Evolutionary conservation across 352 stramenopile species (phyloP), one percentile per base, ranked within the genome.

Genomic region (Globisporangium okanoganense): DNA sequence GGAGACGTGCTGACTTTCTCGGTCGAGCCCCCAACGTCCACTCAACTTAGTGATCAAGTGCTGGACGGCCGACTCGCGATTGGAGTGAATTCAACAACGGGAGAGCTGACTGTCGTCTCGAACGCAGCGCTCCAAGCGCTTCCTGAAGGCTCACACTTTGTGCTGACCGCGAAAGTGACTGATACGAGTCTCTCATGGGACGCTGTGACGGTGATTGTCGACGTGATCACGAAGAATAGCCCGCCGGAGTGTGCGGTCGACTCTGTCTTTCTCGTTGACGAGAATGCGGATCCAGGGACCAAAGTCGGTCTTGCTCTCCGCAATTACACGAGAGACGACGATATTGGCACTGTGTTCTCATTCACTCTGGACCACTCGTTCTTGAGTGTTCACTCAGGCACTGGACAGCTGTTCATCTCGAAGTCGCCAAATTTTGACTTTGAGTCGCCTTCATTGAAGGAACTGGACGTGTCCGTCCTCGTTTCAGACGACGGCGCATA

Each of bases 311-410:
- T 55, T 2, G 24, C 56, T 2, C 56, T 62, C 2, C 7, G 35
- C 3, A 56, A 38, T 9, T 66, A 47, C 16, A 62, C 68, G 16
- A 65, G 38, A 0, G 70, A 78, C 51, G 50, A 43, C 33, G 70
- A 78, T 31, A 40, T 53, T 36, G 67, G 64, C 24, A 72, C 67
- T 14, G 24, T 51, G 2, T 70, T 78, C 33, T 24, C 27, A 2
- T 75, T 75, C 33, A 50, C 56, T 4, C 48, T 78, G 3, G 54
- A 70, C 5, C 67, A 78, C 53, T 59, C 55, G 27, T 78, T 75
- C 33, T 24, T 78, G 13, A 31, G 55, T 13, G 25, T 72, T 20
- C 44, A 64, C n/a, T 56, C 50, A 10, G 55, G 22, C 14, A 71
- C 27, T 33, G 70, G 70, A 13, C 67, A 78, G 59, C 14, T 78